These are phyloP conservation scores for Ogataea siamensis DNA, from an alignment of 805 yeast species.

Conservation along the genomic window DNA sequence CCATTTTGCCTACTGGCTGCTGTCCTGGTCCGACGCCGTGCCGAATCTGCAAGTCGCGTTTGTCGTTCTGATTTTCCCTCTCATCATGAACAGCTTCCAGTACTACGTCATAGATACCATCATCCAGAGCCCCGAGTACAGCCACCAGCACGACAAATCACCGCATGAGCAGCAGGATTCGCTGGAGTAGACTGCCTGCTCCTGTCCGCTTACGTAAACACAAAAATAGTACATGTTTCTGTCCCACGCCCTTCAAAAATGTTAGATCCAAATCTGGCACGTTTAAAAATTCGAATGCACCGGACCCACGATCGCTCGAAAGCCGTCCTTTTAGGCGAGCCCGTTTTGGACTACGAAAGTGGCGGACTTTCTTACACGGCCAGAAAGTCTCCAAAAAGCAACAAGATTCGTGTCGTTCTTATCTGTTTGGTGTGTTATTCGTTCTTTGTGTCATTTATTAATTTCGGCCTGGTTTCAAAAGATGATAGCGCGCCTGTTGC, in stretches of 20 bases:
- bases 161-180: constrained; percentile 6
- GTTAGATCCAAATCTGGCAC: constrained; percentile 3
- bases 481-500: not conserved
- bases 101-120: constrained; percentile 70
- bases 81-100: constrained; percentile 71
- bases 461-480: constrained; percentile 4
- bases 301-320: constrained; percentile 1
- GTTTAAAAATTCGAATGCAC: constrained; percentile 1
- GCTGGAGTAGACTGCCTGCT: too few species aligned
- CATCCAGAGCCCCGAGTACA: constrained; percentile 54
- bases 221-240: too few species aligned
- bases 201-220: not conserved
- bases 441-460: constrained; percentile 3
- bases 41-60: constrained; percentile 83
- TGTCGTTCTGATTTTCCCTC: constrained; percentile 81
- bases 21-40: constrained; percentile 80
- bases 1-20: constrained; percentile 64
- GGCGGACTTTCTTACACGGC: not conserved
- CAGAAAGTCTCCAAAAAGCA: constrained; percentile 5
- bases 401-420: constrained; percentile 7
- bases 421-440: constrained; percentile 8
- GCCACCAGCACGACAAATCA: constrained; percentile 16
- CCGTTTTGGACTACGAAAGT: constrained; percentile 1
- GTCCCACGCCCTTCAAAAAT: too few species aligned
- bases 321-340: not conserved